Base-by-base conservation (phyloP, 768 basidiomycete genomes). In the Phaeotremella skinneri region DNA sequence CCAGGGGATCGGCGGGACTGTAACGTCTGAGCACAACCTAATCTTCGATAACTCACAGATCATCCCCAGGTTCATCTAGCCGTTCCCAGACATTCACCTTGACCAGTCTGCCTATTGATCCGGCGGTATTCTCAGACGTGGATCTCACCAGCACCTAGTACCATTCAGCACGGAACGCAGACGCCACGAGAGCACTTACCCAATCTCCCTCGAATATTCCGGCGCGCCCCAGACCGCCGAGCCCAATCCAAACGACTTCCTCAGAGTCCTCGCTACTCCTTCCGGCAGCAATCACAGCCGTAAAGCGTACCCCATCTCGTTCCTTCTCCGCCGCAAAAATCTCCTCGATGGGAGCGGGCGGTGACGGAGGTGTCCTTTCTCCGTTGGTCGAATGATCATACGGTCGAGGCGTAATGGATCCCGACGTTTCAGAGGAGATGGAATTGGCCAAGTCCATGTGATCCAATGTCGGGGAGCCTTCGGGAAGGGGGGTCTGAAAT, bases 191-290 rank as follows among this genome's bases (percentile, higher is more conserved):
- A 3, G 49, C 21, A 67, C 67, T 31, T 26, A 77, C 76, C 74
- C 74, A 77, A 55, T 77, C 76, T 0, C 72, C 72, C 27, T 71
- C 70, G 41, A 77, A 77, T 14, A 77, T 69, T 2, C 76, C 76
- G 21, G 73, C 68, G 56, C 72, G 34, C 3, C 74, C 76, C 9
- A 77, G 41, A 1, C 72, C 74, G n/a, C 61, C 61, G 1, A 77
- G 63, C 5, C 67, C 62, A n/a, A 77, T 55, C 72, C 72, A 77
- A 45, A 61, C 65, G 1, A 70, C 64, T 3, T 69, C 58, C 9
- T 74, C 68, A 13, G 49, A 62, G 21, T 64, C 62, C 11, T 43
- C 42, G 11, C 27, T 26, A 30, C 2, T 37, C 27, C 13, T 37
- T 11, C 53, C 60, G 7, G 30, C 20, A 17, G 70, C 57, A 26